These are phyloP conservation scores for Mortierella hygrophila DNA, from an alignment of 192 early-diverging fungal genomes.

Conservation along the genomic window DNA sequence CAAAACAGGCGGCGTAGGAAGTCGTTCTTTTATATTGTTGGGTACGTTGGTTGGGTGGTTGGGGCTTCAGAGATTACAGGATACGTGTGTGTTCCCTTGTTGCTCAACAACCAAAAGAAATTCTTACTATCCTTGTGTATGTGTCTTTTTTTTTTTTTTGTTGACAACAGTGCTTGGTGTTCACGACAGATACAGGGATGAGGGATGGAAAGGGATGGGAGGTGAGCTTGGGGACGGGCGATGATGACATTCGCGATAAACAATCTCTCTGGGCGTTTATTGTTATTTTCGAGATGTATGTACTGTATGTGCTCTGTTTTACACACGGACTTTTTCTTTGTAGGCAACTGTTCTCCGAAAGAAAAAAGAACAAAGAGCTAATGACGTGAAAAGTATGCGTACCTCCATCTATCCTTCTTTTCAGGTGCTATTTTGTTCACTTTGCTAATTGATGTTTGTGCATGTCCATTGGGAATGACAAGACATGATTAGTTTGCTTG, in stretches of 20 bases:
- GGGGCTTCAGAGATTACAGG: background rate
- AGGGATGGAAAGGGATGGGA: background rate
- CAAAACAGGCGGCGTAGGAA: background rate
- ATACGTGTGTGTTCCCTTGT: no score
- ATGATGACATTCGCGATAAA: slow-evolving; percentile 6
- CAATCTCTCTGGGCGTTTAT: background rate
- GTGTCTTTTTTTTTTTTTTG: background rate
- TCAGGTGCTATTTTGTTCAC: background rate
- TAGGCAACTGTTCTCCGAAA: background rate
- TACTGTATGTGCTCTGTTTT: background rate
- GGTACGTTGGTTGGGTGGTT: background rate
- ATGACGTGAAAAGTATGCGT: background rate
- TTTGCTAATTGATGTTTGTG: background rate
- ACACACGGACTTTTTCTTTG: background rate
- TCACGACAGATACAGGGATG: background rate
- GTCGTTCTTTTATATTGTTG: slow-evolving; percentile 1
- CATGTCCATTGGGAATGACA: background rate
- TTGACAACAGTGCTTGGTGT: background rate
- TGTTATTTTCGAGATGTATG: background rate
- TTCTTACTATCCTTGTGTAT: background rate
- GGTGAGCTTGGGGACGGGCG: no score
- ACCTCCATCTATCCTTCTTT: background rate
- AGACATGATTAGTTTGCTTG: background rate
- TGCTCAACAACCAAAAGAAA: background rate
- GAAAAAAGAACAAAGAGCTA: background rate